Evolutionary conservation across 2,329 filamentous ascomycete genomes (phyloP).

Genomic region (Hymenoscyphus infarciens): DNA sequence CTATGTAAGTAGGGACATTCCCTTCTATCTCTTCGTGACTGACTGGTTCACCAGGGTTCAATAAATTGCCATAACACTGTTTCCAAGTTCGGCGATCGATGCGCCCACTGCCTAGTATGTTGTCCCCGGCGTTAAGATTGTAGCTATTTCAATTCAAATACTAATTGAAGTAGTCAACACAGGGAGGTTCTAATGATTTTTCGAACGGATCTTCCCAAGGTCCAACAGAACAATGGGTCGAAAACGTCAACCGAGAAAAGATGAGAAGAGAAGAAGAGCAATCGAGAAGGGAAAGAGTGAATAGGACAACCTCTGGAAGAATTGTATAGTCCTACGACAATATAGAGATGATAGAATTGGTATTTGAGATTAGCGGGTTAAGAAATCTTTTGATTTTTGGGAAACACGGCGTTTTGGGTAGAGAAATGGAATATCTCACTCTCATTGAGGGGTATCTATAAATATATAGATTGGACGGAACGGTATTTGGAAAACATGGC

Average conservation of each 20-base stretch:
- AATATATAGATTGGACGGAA: neutral
- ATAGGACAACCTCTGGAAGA: conserved; percentile 18
- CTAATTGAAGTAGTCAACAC: conserved; percentile 15
- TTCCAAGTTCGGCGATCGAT: conserved; percentile 38
- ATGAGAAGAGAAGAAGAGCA: conserved; percentile 24
- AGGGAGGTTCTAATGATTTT: conserved; percentile 13
- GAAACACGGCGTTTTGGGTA: neutral
- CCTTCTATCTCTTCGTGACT: conserved; percentile 13
- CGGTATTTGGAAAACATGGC: neutral
- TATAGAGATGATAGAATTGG: neutral
- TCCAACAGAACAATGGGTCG: conserved; percentile 23
- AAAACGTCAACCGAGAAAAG: conserved; percentile 23
- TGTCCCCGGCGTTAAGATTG: neutral
- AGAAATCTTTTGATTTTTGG: neutral
- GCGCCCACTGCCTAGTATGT: conserved; percentile 35
- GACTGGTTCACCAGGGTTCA: conserved; percentile 30
- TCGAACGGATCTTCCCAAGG: conserved; percentile 18
- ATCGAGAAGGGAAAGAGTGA: conserved; percentile 19
- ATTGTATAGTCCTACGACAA: conserved; percentile 10
- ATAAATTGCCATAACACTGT: conserved; percentile 40
- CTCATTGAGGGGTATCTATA: neutral
- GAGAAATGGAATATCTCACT: neutral
- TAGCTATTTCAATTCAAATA: neutral
- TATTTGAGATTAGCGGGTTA: neutral
- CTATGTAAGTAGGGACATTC: conserved; percentile 32